phyloP scores from a whole-genome alignment of 2,329 filamentous ascomycete genomes.

The Penicillium sp. region DNA sequence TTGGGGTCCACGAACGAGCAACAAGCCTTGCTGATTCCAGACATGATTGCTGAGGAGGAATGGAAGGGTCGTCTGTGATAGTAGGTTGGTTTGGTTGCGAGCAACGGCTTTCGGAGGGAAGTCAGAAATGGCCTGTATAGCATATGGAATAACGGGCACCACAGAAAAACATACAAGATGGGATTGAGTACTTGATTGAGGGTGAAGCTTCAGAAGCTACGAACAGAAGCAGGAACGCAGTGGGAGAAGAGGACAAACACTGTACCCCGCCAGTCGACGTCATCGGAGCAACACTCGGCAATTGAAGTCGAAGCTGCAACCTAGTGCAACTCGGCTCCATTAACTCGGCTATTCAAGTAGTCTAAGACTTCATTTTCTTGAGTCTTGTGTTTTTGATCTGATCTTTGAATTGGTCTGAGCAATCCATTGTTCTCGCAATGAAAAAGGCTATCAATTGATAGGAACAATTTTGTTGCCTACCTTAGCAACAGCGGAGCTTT shows the following conservation, averaged over 20 bases:
- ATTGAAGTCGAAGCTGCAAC: constrained; percentile 1
- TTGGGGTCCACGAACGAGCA: constrained; percentile 40
- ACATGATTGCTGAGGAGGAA: constrained; percentile 34
- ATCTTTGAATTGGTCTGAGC: not conserved
- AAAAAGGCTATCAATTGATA: too few relatives aligned
- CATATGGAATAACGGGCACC: not conserved
- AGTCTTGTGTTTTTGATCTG: not conserved
- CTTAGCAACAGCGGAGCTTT: not conserved
- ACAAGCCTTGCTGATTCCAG: constrained; percentile 46
- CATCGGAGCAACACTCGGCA: constrained; percentile 20
- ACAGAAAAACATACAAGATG: not conserved
- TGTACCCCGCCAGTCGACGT: constrained; percentile 23
- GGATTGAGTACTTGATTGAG: not conserved
- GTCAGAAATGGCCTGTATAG: constrained; percentile 20
- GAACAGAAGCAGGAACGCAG: not conserved
- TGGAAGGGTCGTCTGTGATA: constrained; percentile 16
- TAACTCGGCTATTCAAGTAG: not conserved
- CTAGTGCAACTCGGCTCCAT: not conserved
- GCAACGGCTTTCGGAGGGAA: constrained; percentile 23
- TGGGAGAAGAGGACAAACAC: not conserved
- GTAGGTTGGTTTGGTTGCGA: constrained; percentile 12
- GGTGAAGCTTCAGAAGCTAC: not conserved
- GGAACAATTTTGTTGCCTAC: not conserved
- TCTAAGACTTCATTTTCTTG: not conserved
- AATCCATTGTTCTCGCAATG: too few relatives aligned